A percentile compares a stretch with the other conserved stretches of the same genome.
These are phyloP conservation scores for Aspergillus alliaceus DNA, from an alignment of 2,329 filamentous ascomycete species.

Conservation along the genomic window DNA sequence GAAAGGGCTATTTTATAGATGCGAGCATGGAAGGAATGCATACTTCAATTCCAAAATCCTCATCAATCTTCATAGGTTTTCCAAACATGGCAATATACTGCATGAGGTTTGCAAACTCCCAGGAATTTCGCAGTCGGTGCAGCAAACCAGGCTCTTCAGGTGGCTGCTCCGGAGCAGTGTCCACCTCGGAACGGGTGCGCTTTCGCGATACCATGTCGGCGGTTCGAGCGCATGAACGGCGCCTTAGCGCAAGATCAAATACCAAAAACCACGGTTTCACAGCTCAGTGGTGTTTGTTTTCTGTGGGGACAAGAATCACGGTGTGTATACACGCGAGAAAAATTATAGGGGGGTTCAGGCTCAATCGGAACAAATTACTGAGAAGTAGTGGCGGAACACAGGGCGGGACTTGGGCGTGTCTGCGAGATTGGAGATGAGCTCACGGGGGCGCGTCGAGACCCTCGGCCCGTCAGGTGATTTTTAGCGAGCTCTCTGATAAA, in stretches of 20 bases:
- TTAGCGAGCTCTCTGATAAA: background rate
- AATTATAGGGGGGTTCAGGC: background rate
- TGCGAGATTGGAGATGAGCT: slow-evolving; percentile 31
- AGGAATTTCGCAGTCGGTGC: slow-evolving; percentile 77
- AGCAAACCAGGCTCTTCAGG: slow-evolving; percentile 50
- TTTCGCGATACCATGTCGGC: slow-evolving; percentile 56
- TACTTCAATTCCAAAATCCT: slow-evolving; percentile 89
- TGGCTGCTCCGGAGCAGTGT: slow-evolving; percentile 47
- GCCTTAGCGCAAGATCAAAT: slow-evolving; percentile 22
- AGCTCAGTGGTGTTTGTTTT: background rate
- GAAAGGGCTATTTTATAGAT: background rate
- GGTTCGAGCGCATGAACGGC: slow-evolving; percentile 30
- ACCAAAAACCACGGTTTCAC: background rate
- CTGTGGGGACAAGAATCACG: background rate
- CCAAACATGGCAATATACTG: slow-evolving; percentile 95
- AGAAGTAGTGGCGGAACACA: background rate
- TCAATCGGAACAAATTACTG: background rate
- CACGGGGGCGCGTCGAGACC: slow-evolving; percentile 31
- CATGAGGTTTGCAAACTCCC: slow-evolving; percentile 91
- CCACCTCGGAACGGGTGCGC: slow-evolving; percentile 56
- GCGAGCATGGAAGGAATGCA: slow-evolving; percentile 19
- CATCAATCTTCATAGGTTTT: slow-evolving; percentile 82
- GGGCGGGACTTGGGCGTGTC: slow-evolving; percentile 15
- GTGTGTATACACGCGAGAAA: background rate
- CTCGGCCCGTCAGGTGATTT: slow-evolving; percentile 29